Conservation (phyloP, 768 basidiomycete species). For the Suillus cothurnatus region DNA sequence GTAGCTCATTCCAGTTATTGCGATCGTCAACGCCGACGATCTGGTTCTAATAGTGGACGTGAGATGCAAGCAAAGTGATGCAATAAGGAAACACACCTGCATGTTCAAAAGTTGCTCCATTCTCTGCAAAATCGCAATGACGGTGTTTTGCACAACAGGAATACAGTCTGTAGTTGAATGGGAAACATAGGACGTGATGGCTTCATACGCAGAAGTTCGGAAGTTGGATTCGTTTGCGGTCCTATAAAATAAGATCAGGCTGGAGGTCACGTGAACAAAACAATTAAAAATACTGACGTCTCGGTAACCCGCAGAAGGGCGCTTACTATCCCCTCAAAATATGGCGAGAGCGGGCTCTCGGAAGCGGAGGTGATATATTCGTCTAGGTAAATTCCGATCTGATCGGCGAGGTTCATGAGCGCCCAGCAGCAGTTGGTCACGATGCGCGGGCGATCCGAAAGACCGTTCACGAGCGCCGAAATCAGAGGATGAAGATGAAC, state of each 20-base stretch:
- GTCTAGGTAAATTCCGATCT: slow-evolving; percentile 74
- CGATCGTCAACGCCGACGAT: slow-evolving; percentile 94
- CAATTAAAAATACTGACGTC: slow-evolving; percentile 51
- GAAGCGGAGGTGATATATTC: slow-evolving; percentile 53
- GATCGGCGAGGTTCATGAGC: slow-evolving; percentile 93
- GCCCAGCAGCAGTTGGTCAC: slow-evolving; percentile 96
- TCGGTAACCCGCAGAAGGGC: slow-evolving; percentile 88
- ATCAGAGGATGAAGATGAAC: slow-evolving; percentile 84
- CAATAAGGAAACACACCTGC: slow-evolving; percentile 56
- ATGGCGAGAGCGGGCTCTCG: slow-evolving; percentile 74
- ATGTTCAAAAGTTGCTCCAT: slow-evolving; percentile 88
- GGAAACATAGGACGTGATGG: slow-evolving; percentile 84
- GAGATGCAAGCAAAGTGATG: neutral
- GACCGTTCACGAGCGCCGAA: slow-evolving; percentile 77
- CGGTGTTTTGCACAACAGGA: slow-evolving; percentile 78
- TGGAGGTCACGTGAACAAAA: slow-evolving; percentile 1
- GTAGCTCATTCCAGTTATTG: slow-evolving; percentile 98
- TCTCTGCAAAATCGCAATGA: slow-evolving; percentile 79
- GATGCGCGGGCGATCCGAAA: slow-evolving; percentile 82
- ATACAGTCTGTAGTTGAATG: slow-evolving; percentile 82
- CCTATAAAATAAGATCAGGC: slow-evolving; percentile 40
- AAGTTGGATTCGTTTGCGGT: slow-evolving; percentile 88
- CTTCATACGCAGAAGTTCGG: slow-evolving; percentile 95
- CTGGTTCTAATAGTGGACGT: slow-evolving; percentile 62
- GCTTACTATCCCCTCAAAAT: slow-evolving; percentile 84